These are phyloP conservation scores for Raphanus sativus DNA, from an alignment of 345 rosid species.

Conservation along the genomic window DNA sequence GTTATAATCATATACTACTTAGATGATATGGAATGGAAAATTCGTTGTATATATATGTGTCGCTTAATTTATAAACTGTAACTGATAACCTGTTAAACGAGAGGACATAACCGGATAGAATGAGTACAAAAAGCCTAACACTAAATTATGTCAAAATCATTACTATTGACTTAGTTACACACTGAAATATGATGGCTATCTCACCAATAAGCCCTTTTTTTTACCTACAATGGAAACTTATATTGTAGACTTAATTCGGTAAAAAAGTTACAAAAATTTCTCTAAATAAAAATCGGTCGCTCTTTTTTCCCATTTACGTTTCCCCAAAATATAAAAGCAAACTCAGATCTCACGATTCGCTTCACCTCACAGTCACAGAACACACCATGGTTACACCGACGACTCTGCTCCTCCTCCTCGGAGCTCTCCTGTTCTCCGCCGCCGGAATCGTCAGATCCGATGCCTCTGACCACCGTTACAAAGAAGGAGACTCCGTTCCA, in stretches of 20 bases:
- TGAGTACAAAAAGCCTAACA: too few species aligned
- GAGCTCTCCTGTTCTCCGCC: slow-evolving; percentile 42
- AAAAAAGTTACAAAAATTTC: neutral
- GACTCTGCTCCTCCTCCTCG: slow-evolving; percentile 39
- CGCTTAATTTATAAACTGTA: too few species aligned
- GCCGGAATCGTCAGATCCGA: slow-evolving; percentile 53
- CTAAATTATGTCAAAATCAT: too few species aligned
- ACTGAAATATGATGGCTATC: too few species aligned
- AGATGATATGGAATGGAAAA: too few species aligned
- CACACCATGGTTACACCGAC: slow-evolving; percentile 17
- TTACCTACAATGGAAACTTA: too few species aligned
- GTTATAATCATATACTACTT: too few species aligned
- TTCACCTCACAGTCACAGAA: slow-evolving; percentile 8
- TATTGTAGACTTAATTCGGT: neutral
- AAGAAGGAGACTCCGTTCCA: slow-evolving; percentile 33
- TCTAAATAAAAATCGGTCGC: neutral
- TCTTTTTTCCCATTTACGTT: neutral
- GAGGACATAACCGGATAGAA: too few species aligned
- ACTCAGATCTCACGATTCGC: slow-evolving; percentile 34
- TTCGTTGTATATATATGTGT: too few species aligned
- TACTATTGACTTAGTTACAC: too few species aligned
- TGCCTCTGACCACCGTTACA: slow-evolving; percentile 70
- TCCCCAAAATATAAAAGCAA: slow-evolving; percentile 21
- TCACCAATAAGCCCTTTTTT: too few species aligned
- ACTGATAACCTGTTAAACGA: too few species aligned